These are phyloP conservation scores for Saccharomycopsis fodiens DNA, from an alignment of 805 yeast species.

Conservation along the genomic window DNA sequence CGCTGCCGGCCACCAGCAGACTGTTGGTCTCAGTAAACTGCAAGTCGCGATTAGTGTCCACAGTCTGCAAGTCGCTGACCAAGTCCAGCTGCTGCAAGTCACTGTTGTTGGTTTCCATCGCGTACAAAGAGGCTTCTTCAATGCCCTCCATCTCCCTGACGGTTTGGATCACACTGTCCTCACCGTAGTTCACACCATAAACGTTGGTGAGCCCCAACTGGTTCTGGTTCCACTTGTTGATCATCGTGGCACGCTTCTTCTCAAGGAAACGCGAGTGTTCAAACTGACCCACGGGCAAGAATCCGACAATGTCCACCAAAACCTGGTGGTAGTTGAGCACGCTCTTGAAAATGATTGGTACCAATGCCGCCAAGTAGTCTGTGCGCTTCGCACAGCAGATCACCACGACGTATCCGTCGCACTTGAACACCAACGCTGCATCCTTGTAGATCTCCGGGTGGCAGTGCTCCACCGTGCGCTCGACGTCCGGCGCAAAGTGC, in stretches of 20 bases:
- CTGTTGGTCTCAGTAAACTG: too few relatives aligned
- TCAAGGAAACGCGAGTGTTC: conserved; percentile 68
- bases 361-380: conserved; percentile 57
- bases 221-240: conserved; percentile 48
- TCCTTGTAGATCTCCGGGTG: conserved; percentile 36
- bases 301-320: conserved; percentile 76
- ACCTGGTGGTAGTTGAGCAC: conserved; percentile 76
- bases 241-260: conserved; percentile 65
- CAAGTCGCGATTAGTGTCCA: too few relatives aligned
- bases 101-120: background rate
- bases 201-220: conserved; percentile 35
- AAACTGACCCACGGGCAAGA: conserved; percentile 54
- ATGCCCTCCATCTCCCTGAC: conserved; percentile 43
- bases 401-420: conserved; percentile 71
- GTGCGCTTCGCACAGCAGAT: conserved; percentile 57
- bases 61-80: too few relatives aligned
- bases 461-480: conserved; percentile 49
- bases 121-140: background rate
- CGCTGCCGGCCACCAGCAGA: too few relatives aligned
- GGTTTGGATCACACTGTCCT: conserved; percentile 48
- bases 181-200: conserved; percentile 61
- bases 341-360: conserved; percentile 75
- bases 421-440: conserved; percentile 61
- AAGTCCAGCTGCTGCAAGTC: background rate
- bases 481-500: conserved; percentile 85